Evolutionary conservation across 2,329 filamentous ascomycete species (phyloP), one percentile per base, ranked within the genome.

Genomic region (Colletotrichum costaricense): DNA sequence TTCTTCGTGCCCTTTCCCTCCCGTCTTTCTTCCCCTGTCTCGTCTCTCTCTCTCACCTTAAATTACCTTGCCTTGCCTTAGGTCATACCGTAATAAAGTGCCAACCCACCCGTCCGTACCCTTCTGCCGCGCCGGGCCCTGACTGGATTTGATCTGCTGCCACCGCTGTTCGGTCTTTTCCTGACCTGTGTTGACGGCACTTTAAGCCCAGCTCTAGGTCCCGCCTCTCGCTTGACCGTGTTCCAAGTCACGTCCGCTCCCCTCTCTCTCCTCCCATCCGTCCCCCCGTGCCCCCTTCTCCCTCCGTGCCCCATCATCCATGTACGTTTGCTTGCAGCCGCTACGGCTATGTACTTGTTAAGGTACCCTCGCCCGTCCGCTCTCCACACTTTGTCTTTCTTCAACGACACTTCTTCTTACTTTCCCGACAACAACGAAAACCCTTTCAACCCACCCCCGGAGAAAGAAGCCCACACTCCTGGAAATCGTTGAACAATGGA

Each of bases 341-440:
- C 54, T 49, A 66, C 67, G 57, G 46, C 38, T 62, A 59, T 56
- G 60, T 73, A 73, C 71, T 73, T 73, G 67, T 71, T 66, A 71
- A 73, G 67, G 67, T 71, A 75, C 71, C 66, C 73, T 75, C 71
- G 57, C 70, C 60, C 73, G 64, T 63, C 58, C 58, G 52, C 72
- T 57, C 73, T 75, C 71, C 71, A 67, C 71, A 74, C 70, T 74
- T 73, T 55, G 63, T 66, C 69, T 71, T 74, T 75, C 73, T 73
- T 74, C 73, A 75, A 75, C 73, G 71, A 71, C 71, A 71, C 67
- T 69, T 67, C 70, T 65, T 52, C 64, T 60, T 33, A 49, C 58
- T 67, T 71, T 49, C 56, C 58, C 46, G 57, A 52, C 35, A 46
- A 72, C 68, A 67, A 72, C 68, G 52, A 72, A 74, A 74, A 72